These are phyloP conservation scores for Tephrocybe sp. DNA, from an alignment of 768 basidiomycete species.

Conservation along the genomic window DNA sequence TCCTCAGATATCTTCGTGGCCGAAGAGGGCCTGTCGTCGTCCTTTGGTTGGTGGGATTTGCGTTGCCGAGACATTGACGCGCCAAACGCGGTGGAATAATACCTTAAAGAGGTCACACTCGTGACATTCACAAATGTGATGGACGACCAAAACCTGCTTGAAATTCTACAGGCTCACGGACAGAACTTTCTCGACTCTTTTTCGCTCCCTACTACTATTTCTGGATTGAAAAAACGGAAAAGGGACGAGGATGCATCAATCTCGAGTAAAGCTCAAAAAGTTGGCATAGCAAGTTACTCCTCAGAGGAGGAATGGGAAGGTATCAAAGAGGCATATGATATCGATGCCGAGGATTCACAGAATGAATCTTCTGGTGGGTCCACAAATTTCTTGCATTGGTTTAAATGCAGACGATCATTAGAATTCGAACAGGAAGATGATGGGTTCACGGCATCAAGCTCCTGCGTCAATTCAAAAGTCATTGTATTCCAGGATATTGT, in stretches of 20 bases:
- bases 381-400: not conserved
- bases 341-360: conserved; percentile 12
- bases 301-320: conserved; percentile 40
- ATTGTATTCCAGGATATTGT: conserved; percentile 51
- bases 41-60: conserved; percentile 13
- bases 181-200: conserved; percentile 45
- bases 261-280: conserved; percentile 6
- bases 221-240: conserved; percentile 21
- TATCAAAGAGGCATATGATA: conserved; percentile 19
- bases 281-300: conserved; percentile 16
- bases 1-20: conserved; percentile 60
- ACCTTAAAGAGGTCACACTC: conserved; percentile 6
- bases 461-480: conserved; percentile 36
- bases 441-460: conserved; percentile 34
- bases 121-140: conserved; percentile 6
- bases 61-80: conserved; percentile 26
- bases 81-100: not conserved
- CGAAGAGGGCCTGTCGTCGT: not conserved
- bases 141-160: conserved; percentile 33
- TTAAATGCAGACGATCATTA: conserved; percentile 8
- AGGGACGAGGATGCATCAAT: conserved; percentile 16
- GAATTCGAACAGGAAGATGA: conserved; percentile 46
- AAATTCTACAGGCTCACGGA: conserved; percentile 44
- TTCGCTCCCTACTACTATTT: conserved; percentile 16
- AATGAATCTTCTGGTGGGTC: conserved; percentile 9